Evolutionary conservation across 495 filamentous ascomycete species (phyloP).

Genomic region (Friedmanniomyces simplex): DNA sequence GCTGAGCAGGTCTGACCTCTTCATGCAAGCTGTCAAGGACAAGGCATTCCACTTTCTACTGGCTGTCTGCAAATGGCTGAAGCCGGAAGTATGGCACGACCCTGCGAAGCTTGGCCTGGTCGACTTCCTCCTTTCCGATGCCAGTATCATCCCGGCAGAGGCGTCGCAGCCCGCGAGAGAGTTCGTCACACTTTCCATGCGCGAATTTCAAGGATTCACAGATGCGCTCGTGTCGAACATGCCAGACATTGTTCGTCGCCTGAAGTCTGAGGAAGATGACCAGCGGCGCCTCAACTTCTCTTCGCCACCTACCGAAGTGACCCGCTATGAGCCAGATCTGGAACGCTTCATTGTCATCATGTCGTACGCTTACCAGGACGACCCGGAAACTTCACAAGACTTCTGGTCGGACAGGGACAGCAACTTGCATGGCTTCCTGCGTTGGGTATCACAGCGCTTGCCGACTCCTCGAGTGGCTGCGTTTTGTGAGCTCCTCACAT

Average conservation of each 20-base stretch:
- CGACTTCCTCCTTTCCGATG: slow-evolving; percentile 49
- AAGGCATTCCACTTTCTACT: slow-evolving; percentile 88
- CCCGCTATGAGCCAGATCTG: slow-evolving; percentile 68
- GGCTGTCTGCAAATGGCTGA: slow-evolving; percentile 68
- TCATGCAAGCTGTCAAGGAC: slow-evolving; percentile 69
- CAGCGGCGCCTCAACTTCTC: slow-evolving; percentile 58
- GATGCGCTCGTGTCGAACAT: slow-evolving; percentile 89
- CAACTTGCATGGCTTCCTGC: slow-evolving; percentile 84
- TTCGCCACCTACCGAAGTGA: slow-evolving; percentile 33
- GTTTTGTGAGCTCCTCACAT: slow-evolving; percentile 89
- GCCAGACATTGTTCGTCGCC: slow-evolving; percentile 76
- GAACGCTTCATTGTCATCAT: slow-evolving; percentile 89
- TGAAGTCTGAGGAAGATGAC: slow-evolving; percentile 83
- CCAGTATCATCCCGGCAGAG: slow-evolving; percentile 44
- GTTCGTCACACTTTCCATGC: slow-evolving; percentile 61
- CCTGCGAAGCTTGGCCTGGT: slow-evolving; percentile 64
- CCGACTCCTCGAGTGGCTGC: slow-evolving; percentile 88
- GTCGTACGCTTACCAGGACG: slow-evolving; percentile 77
- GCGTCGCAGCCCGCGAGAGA: slow-evolving; percentile 52
- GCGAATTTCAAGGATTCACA: slow-evolving; percentile 72
- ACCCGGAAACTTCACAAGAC: slow-evolving; percentile 66
- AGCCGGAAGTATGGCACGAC: slow-evolving; percentile 67
- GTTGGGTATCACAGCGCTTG: slow-evolving; percentile 86
- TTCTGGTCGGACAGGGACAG: slow-evolving; percentile 87
- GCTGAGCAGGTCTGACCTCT: slow-evolving; percentile 55